Base-by-base conservation (phyloP, 805 yeast species). In the Metschnikowia lunata region DNA sequence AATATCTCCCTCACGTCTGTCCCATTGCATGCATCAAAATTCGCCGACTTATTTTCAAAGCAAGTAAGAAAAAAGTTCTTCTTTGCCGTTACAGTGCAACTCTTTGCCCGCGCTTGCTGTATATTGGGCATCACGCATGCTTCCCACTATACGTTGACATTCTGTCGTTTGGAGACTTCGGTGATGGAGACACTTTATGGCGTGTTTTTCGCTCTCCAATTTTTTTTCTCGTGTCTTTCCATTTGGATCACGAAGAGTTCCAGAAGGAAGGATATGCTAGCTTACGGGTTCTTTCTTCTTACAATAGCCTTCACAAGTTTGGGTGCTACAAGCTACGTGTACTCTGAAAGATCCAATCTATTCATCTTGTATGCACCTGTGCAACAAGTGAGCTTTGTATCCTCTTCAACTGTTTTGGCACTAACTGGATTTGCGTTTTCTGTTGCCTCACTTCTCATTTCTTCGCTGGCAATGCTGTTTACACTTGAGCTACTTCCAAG, bases 401-500 rank as follows among this genome's bases (percentile, higher is more conserved):
- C 74, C 4, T 80, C 79, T 0, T 65, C 77, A 0, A 46, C 64
- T 2, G 59, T 72, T 1, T 51, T 79, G 34, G 76, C 78, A 0
- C 54, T 77, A 4, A 69, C 75, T 34, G 67, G 71, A 33, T 57
- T 74, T 37, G 61, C 74, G 37, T 72, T 74, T 26, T 72, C 79
- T 3, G 61, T 77, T 0, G 73, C 71, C 54, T 66, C 80, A 0
- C 56, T 77, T 1, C 66, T 78, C 1, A 58, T 79, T 11, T 61
- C 74, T 0, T 67, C 79, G 35, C 70, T 70, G 3, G 69, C 79
- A 30, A 71, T 76, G 76, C 56, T 78, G 15, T 78, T 75, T 52
- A 67, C 76, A 5, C 68, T 72, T 39, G 83, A 79, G 50, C 58
- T 76, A 5, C 68, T 79, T 35, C 77, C 78, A 0, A 58, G 59